Percentiles rank a stretch among this genome's conserved stretches.
Conservation (phyloP, 2,329 filamentous ascomycete genomes). For the Orbilia oligospora region DNA sequence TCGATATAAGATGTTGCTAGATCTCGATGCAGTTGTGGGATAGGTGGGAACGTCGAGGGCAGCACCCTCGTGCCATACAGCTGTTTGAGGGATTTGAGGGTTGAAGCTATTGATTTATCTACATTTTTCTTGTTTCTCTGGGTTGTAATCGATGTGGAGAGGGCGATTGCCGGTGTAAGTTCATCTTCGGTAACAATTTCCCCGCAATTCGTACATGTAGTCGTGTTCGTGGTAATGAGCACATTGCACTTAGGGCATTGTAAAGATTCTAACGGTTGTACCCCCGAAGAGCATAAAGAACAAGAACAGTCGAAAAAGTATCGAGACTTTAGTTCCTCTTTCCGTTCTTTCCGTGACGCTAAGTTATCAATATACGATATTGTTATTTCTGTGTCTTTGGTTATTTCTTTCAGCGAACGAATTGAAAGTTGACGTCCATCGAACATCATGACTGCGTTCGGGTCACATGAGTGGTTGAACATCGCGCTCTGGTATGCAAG, state of each 20-base stretch:
- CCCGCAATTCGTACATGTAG: conserved; percentile 24
- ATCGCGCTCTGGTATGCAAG: conserved; percentile 72
- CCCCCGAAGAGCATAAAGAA: conserved; percentile 69
- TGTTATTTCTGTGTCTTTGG: conserved; percentile 73
- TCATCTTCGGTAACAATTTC: conserved; percentile 61
- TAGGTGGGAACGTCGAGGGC: conserved; percentile 72
- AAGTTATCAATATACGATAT: conserved; percentile 76
- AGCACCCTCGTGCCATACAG: conserved; percentile 68
- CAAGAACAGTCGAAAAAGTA: conserved; percentile 76
- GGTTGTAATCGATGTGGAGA: conserved; percentile 59
- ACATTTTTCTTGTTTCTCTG: conserved; percentile 66
- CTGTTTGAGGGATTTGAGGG: conserved; percentile 66
- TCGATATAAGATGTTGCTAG: conserved; percentile 70
- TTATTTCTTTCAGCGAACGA: conserved; percentile 71
- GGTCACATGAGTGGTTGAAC: conserved; percentile 76
- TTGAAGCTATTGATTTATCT: conserved; percentile 55
- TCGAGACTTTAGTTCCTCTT: conserved; percentile 70
- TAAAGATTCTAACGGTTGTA: conserved; percentile 67
- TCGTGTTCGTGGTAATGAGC: conserved; percentile 22
- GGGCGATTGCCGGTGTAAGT: conserved; percentile 20
- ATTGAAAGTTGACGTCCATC: conserved; percentile 71
- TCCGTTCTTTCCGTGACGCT: conserved; percentile 70
- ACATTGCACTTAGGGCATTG: conserved; percentile 65
- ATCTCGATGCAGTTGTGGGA: conserved; percentile 71
- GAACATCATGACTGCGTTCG: conserved; percentile 74